These are phyloP conservation scores for Ustilago esculenta DNA, from an alignment of 1,284 basidiomycete species.

Conservation along the genomic window DNA sequence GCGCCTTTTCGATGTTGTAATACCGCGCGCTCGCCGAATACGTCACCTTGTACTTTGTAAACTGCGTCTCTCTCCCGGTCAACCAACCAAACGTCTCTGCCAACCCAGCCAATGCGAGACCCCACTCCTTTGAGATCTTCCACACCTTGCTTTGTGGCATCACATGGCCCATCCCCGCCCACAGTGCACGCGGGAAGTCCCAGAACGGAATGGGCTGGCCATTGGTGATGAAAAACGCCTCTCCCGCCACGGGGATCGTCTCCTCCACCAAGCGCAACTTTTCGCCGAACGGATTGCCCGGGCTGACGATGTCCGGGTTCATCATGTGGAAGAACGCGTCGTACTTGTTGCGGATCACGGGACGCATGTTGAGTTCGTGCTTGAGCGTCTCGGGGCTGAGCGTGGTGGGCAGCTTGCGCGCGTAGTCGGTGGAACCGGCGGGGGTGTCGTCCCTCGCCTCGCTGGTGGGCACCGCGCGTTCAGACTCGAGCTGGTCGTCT, in stretches of 20 bases:
- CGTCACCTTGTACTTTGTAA: conserved; percentile 86
- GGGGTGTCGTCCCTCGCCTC: conserved; percentile 52
- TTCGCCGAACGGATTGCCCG: conserved; percentile 48
- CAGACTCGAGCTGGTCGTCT: conserved; percentile 29
- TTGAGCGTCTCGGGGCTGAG: conserved; percentile 70
- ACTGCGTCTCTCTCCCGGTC: conserved; percentile 81
- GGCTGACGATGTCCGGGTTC: conserved; percentile 47
- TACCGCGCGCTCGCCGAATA: conserved; percentile 76
- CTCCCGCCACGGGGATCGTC: conserved; percentile 81
- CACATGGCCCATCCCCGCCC: conserved; percentile 71
- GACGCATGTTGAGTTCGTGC: conserved; percentile 70
- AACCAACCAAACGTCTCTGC: conserved; percentile 82
- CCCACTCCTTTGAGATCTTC: conserved; percentile 54
- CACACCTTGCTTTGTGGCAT: conserved; percentile 44
- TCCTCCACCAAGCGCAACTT: conserved; percentile 68
- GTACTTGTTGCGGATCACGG: conserved; percentile 77
- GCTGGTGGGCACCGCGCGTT: conserved; percentile 58
- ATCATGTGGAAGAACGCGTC: conserved; percentile 70
- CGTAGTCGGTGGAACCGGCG: conserved; percentile 58
- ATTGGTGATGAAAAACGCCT: conserved; percentile 97
- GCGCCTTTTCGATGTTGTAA: conserved; percentile 95
- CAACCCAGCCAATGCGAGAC: conserved; percentile 49
- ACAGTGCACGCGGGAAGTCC: conserved; percentile 89
- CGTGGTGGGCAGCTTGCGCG: conserved; percentile 48
- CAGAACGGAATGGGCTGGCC: conserved; percentile 96